phyloP scores from a whole-genome alignment of 371 early-diverging fungal genomes.

The Fennellomyces sp. region DNA sequence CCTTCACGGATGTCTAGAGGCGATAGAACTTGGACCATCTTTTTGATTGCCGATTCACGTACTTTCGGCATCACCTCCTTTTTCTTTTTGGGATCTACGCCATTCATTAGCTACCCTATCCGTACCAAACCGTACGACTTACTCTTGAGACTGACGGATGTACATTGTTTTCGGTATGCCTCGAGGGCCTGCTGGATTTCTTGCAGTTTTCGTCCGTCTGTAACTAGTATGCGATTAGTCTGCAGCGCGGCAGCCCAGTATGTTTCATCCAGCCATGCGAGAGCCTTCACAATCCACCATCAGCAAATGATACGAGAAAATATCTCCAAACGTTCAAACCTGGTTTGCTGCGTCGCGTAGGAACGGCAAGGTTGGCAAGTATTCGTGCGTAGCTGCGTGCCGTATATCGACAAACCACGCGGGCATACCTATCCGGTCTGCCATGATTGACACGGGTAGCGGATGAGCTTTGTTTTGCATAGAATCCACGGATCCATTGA shows the following conservation, averaged over 20 bases:
- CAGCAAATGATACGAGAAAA: too few species aligned
- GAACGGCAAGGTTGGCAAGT: conserved; percentile 59
- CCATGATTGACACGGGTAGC: conserved; percentile 54
- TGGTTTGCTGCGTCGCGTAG: conserved; percentile 56
- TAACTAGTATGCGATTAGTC: conserved; percentile 5
- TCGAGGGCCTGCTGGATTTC: conserved; percentile 5
- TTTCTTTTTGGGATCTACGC: background rate
- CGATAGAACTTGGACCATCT: conserved; percentile 10
- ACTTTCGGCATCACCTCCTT: background rate
- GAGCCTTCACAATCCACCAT: conserved; percentile 41
- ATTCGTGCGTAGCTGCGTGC: conserved; percentile 70
- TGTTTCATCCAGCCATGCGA: conserved; percentile 51
- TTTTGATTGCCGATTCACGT: conserved; percentile 10
- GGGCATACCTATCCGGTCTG: conserved; percentile 60
- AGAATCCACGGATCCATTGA: conserved; percentile 71
- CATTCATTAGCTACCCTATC: background rate
- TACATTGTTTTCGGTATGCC: background rate
- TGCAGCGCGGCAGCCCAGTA: conserved; percentile 46
- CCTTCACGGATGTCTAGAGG: conserved; percentile 14
- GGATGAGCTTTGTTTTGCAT: conserved; percentile 56
- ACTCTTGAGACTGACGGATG: background rate
- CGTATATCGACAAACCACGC: conserved; percentile 70
- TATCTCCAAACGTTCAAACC: conserved; percentile 15
- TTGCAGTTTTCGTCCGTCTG: conserved; percentile 9
- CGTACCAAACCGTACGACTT: background rate